Conservation (phyloP, 2,329 filamentous ascomycete genomes). For the Aspergillus unguis region DNA sequence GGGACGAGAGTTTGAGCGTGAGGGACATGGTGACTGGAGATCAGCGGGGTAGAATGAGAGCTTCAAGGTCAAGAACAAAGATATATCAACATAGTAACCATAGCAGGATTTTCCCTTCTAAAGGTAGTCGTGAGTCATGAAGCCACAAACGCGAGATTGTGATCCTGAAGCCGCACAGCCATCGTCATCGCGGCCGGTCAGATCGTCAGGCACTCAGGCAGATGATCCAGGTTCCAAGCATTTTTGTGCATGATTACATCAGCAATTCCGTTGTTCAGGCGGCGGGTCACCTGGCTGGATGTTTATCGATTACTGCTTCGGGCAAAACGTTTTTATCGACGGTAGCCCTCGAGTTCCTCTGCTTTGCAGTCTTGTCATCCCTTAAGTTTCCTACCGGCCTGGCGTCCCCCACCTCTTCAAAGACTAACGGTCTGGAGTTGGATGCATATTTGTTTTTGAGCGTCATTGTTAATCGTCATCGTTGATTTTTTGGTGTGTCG, state of each 20-base stretch:
- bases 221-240: background rate
- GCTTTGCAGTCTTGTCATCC: constrained; percentile 16
- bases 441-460: constrained; percentile 27
- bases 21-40: constrained; percentile 52
- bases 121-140: background rate
- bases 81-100: background rate
- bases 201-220: constrained; percentile 14
- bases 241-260: constrained; percentile 23
- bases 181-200: constrained; percentile 10
- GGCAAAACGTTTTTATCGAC: constrained; percentile 26
- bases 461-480: constrained; percentile 22
- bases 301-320: constrained; percentile 41
- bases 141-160: background rate
- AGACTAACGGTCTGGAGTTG: constrained; percentile 25
- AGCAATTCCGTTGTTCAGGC: constrained; percentile 27
- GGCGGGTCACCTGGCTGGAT: constrained; percentile 19
- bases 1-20: constrained; percentile 63
- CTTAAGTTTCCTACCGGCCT: constrained; percentile 7
- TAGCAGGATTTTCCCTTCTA: background rate
- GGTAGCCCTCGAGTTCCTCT: constrained; percentile 24
- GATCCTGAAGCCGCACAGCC: background rate
- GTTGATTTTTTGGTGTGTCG: constrained; percentile 19
- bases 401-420: constrained; percentile 15
- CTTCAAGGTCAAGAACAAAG: background rate
- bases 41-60: background rate